Evolutionary conservation across 306 rosid species (phyloP), one percentile per base, ranked within the genome.

Genomic region (Quercus bicolor): DNA sequence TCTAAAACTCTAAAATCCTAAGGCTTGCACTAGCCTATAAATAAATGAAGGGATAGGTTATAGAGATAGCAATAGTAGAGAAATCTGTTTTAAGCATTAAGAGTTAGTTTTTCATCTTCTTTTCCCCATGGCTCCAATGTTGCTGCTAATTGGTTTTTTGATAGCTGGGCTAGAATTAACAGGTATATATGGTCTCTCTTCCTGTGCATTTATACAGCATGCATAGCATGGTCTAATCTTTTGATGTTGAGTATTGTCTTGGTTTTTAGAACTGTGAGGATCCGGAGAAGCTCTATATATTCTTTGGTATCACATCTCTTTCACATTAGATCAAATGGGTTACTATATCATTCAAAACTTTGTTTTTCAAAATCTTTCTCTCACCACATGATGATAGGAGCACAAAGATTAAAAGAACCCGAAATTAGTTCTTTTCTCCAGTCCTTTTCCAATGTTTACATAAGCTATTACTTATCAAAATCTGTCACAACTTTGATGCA

Each of bases 91-190:
- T 20, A 23, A 57, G 15, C 64, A 9, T n/a, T 57, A 57, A 8
- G 64, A 21, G 26, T 21, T 5, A 5, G 7, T 31, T 43, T 12
- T 8, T 34, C 40, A 2, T 69, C 26, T 45, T 48, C 29, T 2
- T 34, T 23, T 34, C 5, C 23, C 73, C 15, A 66, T 82, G 76
- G 68, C 79, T 56, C 43, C 76, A 66, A 31, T 68, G 11, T 7
- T 82, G 8, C 79, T 82, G 0, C 45, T 37, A 10, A 55, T 82
- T 51, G 85, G 78, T 7, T 14, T 70, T 40, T 62, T 76, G 24
- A 69, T 76, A 37, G 51, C 80, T 23, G 76, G 68, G 18, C 34
- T 70, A 14, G 28, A 75, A 59, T 33, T 75, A 33, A 31, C 80
- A 81, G 80, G 84, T 81, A 5, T 29, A 0, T 37, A 37, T 6